Evolutionary conservation across 2,329 filamentous ascomycete species (phyloP).

Genomic region (Penicillium brasilianum): DNA sequence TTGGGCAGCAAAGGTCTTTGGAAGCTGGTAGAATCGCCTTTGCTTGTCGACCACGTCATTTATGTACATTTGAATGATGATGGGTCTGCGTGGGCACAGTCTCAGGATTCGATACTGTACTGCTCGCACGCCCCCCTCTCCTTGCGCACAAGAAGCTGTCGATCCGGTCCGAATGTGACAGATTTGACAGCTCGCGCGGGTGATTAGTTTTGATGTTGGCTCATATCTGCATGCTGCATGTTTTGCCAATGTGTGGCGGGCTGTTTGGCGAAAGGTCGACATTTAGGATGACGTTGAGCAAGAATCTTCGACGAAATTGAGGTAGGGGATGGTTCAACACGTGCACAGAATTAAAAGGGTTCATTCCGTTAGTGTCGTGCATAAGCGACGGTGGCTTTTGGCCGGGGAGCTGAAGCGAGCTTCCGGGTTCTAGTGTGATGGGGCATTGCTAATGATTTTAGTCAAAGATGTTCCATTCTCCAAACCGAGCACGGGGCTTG

Average conservation of each 20-base stretch:
- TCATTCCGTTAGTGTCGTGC: neutral
- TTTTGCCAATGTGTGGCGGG: neutral
- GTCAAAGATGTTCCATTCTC: neutral
- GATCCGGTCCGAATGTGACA: neutral
- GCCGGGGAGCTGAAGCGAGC: neutral
- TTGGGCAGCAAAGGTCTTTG: neutral
- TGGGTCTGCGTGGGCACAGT: neutral
- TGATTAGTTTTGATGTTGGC: neutral
- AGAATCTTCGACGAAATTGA: neutral
- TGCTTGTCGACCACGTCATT: neutral
- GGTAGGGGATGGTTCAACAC: neutral
- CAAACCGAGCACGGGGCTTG: no score
- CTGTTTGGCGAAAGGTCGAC: neutral
- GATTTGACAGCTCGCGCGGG: neutral
- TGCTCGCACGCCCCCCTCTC: neutral
- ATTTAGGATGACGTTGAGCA: neutral
- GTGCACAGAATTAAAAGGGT: neutral
- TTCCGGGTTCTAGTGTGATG: neutral
- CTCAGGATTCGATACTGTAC: neutral
- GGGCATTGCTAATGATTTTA: neutral
- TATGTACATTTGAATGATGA: neutral
- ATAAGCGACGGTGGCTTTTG: neutral
- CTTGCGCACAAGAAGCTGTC: neutral
- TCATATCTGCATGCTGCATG: neutral
- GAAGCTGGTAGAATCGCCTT: neutral